Evolutionary conservation across 1,284 basidiomycete species (phyloP).

Genomic region (Trametes polyzona): DNA sequence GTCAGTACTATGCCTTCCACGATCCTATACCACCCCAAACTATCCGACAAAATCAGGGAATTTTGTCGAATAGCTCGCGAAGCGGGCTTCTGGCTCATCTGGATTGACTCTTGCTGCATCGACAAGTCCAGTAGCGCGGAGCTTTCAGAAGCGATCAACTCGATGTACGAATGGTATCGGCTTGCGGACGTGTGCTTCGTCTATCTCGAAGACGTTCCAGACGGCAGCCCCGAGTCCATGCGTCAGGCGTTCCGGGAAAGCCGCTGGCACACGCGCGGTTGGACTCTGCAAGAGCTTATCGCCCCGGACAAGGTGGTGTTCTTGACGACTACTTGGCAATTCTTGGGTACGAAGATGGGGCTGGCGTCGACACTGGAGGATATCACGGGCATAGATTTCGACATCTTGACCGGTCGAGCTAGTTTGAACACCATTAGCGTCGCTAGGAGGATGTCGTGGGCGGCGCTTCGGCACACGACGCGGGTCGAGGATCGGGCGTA

Average conservation of each 20-base stretch:
- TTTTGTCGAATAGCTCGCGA: background rate
- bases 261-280: background rate
- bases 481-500: background rate
- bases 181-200: background rate
- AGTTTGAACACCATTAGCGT: background rate
- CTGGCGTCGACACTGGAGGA: background rate
- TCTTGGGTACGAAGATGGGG: slow-evolving; percentile 1
- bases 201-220: background rate
- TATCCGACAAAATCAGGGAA: background rate
- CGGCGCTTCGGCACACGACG: background rate
- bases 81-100: background rate
- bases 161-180: background rate
- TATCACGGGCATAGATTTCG: background rate
- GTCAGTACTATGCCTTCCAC: no score
- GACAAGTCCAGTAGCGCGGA: background rate
- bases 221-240: background rate
- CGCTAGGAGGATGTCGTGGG: slow-evolving; percentile 1
- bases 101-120: background rate
- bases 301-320: background rate
- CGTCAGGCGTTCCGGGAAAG: background rate
- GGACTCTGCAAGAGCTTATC: slow-evolving; percentile 12
- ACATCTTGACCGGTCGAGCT: background rate
- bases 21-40: background rate
- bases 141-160: background rate
- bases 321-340: background rate